These are phyloP conservation scores for Solidago caesia DNA, from an alignment of 129 eudicot genomes.

Conservation along the genomic window DNA sequence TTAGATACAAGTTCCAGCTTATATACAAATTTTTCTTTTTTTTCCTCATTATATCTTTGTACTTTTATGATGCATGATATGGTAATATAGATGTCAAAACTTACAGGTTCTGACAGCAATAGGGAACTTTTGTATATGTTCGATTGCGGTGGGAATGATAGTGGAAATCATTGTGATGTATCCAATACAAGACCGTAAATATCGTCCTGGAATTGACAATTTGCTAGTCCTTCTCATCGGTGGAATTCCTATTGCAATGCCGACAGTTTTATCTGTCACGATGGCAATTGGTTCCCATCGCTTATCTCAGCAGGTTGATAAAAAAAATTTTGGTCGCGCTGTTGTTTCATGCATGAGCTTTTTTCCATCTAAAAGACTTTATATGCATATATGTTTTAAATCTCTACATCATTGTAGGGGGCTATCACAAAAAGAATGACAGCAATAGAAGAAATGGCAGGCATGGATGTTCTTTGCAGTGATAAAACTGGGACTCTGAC, in stretches of 20 bases:
- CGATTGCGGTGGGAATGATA: slow-evolving; percentile 74
- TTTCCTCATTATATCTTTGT: not conserved
- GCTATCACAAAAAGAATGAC: slow-evolving; percentile 92
- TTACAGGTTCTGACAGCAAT: slow-evolving; percentile 73
- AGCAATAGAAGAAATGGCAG: slow-evolving; percentile 91
- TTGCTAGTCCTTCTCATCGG: slow-evolving; percentile 77
- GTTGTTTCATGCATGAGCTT: slow-evolving; percentile 19
- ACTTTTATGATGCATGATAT: not conserved
- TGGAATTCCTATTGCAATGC: slow-evolving; percentile 86
- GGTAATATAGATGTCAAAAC: slow-evolving; percentile 24
- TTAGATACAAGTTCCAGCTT: not conserved
- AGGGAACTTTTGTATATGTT: slow-evolving; percentile 80
- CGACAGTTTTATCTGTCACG: slow-evolving; percentile 72
- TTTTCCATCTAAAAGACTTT: not conserved
- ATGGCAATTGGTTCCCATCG: slow-evolving; percentile 93
- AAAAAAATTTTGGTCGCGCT: not conserved
- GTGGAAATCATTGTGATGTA: slow-evolving; percentile 73
- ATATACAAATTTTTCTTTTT: not conserved
- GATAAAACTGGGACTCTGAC: slow-evolving; percentile 89
- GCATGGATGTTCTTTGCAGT: slow-evolving; percentile 91
- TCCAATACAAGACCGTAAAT: slow-evolving; percentile 62
- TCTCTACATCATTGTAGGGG: slow-evolving; percentile 49
- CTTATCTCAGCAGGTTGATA: slow-evolving; percentile 67
- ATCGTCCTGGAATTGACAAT: slow-evolving; percentile 81
- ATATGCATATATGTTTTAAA: not conserved